Conservation (phyloP, 768 basidiomycete genomes). For the Pulveroboletus sp. region DNA sequence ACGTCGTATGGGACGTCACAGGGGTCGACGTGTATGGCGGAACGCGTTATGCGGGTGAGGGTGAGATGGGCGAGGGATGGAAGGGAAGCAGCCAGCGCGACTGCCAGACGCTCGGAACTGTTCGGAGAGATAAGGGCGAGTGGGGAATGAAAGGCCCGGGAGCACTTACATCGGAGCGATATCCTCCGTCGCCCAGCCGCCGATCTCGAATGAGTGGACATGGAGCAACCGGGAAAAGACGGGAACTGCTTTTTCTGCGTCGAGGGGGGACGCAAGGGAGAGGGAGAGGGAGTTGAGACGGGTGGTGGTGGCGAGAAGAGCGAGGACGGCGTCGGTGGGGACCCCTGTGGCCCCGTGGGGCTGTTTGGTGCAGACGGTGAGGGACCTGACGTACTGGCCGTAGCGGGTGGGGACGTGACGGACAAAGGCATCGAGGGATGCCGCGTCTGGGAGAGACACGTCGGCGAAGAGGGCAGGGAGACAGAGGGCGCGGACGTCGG, state of each 20-base stretch:
- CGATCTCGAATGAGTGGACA: constrained; percentile 18
- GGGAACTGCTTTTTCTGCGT: constrained; percentile 13
- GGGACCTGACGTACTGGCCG: constrained; percentile 46
- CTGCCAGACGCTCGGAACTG: constrained; percentile 57
- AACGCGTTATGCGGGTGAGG: constrained; percentile 63
- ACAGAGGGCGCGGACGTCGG: constrained; percentile 49
- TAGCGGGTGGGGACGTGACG: constrained; percentile 54
- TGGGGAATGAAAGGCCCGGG: not conserved
- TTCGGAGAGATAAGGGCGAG: constrained; percentile 1
- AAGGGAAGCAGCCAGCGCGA: constrained; percentile 60
- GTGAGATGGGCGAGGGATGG: constrained; percentile 53
- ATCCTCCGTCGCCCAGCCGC: constrained; percentile 32
- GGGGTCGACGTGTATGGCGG: constrained; percentile 59
- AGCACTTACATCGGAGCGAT: constrained; percentile 35
- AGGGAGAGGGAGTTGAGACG: constrained; percentile 35
- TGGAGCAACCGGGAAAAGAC: constrained; percentile 22
- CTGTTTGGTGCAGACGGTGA: constrained; percentile 41
- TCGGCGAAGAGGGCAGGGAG: constrained; percentile 58
- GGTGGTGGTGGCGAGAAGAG: constrained; percentile 47
- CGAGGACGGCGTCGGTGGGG: constrained; percentile 45
- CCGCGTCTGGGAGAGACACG: constrained; percentile 45
- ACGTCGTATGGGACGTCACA: constrained; percentile 37
- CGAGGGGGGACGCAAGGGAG: constrained; percentile 27
- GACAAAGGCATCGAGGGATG: constrained; percentile 50
- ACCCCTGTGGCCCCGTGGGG: constrained; percentile 32